Percentiles rank a stretch among this genome's conserved stretches.
These are phyloP conservation scores for Syzygium grande DNA, from an alignment of 345 rosid genomes.

Conservation along the genomic window DNA sequence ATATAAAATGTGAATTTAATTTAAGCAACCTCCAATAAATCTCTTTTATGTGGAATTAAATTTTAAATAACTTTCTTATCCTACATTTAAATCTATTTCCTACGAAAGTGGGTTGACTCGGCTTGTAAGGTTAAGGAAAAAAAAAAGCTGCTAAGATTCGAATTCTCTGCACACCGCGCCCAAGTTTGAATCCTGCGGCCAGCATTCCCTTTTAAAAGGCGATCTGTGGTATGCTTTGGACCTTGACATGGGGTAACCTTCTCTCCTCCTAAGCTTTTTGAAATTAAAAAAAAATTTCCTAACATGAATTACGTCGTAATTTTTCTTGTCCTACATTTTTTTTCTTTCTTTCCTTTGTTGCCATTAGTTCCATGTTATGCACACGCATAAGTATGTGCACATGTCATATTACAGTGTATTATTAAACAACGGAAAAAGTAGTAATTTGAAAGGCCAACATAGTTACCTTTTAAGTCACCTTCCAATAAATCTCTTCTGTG, in stretches of 20 bases:
- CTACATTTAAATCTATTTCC: background rate
- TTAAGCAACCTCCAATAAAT: background rate
- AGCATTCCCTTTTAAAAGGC: too few species aligned
- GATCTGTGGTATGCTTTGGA: too few species aligned
- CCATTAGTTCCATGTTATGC: background rate
- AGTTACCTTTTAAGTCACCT: background rate
- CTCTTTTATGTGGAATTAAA: background rate
- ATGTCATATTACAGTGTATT: background rate
- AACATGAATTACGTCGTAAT: too few species aligned
- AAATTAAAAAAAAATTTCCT: too few species aligned
- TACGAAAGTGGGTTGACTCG: too few species aligned
- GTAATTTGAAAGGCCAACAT: background rate
- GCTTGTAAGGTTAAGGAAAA: too few species aligned
- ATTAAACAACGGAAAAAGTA: background rate
- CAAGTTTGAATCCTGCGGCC: too few species aligned
- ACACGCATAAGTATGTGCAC: background rate
- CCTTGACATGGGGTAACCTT: too few species aligned
- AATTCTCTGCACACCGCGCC: too few species aligned
- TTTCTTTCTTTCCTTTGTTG: background rate
- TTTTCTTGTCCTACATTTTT: background rate
- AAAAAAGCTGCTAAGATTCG: too few species aligned
- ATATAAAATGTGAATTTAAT: background rate
- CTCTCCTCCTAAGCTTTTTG: too few species aligned
- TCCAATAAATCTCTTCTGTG: background rate
- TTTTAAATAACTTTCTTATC: background rate